Conservation (phyloP, 2,329 filamentous ascomycete species). For the Trichoderma oligosporum region DNA sequence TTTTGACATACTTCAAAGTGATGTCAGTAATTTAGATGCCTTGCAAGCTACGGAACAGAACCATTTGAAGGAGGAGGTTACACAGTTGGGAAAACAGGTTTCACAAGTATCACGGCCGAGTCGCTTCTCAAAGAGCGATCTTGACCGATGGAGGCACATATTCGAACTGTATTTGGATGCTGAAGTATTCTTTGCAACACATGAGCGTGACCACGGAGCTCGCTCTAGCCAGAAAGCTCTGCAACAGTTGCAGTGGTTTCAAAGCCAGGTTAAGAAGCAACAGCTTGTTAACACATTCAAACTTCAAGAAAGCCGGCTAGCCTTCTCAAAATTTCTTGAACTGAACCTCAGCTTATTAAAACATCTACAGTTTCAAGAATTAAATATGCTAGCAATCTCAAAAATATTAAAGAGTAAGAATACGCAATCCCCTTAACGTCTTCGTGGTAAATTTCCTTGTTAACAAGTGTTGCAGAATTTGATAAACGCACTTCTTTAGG, state of each 20-base stretch:
- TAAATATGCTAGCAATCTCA: constrained; percentile 70
- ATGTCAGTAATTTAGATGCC: constrained; percentile 64
- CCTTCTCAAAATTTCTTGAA: constrained; percentile 65
- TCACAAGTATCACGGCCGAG: constrained; percentile 61
- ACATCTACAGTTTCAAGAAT: constrained; percentile 77
- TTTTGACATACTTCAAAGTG: constrained; percentile 69
- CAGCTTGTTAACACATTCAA: constrained; percentile 61
- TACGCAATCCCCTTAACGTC: neutral
- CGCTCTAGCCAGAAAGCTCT: constrained; percentile 63
- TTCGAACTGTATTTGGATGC: constrained; percentile 79
- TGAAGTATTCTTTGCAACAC: constrained; percentile 76
- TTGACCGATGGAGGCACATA: constrained; percentile 74
- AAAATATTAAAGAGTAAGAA: constrained; percentile 80
- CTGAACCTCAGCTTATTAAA: constrained; percentile 75
- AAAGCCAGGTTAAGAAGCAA: constrained; percentile 59
- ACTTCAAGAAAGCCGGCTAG: constrained; percentile 59
- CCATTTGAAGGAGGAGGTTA: constrained; percentile 60
- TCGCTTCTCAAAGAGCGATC: constrained; percentile 59
- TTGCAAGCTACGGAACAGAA: constrained; percentile 65
- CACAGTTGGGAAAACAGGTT: constrained; percentile 61
- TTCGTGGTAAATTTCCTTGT: neutral
- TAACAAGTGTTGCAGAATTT: constrained; percentile 58
- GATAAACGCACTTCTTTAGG: constrained; percentile 78
- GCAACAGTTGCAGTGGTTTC: constrained; percentile 67
- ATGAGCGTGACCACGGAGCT: constrained; percentile 65